phyloP scores from a whole-genome alignment of 257 asterid species.

The Capsicum chinense region DNA sequence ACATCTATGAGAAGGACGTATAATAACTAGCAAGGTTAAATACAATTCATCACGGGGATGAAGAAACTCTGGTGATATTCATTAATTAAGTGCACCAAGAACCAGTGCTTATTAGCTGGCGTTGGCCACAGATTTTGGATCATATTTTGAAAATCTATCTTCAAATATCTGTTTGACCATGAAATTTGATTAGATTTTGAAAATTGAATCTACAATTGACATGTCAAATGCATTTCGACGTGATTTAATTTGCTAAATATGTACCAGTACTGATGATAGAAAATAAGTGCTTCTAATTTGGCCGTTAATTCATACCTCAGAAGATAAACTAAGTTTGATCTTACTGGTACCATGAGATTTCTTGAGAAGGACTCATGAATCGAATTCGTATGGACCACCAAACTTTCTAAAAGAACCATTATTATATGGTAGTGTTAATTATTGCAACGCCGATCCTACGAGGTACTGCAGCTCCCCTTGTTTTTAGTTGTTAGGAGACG shows the following conservation, averaged over 20 bases:
- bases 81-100: neutral
- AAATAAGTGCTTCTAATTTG: slow-evolving; percentile 2
- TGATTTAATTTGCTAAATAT: neutral
- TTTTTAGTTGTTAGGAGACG: neutral
- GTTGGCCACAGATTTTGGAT: too few species aligned
- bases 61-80: neutral
- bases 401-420: neutral
- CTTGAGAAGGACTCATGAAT: slow-evolving; percentile 4
- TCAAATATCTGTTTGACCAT: too few species aligned
- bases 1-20: neutral
- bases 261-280: neutral
- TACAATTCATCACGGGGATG: neutral
- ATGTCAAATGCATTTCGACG: too few species aligned
- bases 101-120: neutral
- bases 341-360: neutral
- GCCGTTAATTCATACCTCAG: neutral
- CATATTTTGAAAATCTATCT: too few species aligned
- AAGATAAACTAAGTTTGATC: neutral
- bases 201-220: too few species aligned
- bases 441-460: neutral
- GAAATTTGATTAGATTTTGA: neutral
- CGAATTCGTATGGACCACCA: neutral
- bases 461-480: neutral
- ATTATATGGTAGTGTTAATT: neutral
- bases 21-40: neutral